Conservation (phyloP, 1,139 yeast species). For the Debaryomyces subglobosus region DNA sequence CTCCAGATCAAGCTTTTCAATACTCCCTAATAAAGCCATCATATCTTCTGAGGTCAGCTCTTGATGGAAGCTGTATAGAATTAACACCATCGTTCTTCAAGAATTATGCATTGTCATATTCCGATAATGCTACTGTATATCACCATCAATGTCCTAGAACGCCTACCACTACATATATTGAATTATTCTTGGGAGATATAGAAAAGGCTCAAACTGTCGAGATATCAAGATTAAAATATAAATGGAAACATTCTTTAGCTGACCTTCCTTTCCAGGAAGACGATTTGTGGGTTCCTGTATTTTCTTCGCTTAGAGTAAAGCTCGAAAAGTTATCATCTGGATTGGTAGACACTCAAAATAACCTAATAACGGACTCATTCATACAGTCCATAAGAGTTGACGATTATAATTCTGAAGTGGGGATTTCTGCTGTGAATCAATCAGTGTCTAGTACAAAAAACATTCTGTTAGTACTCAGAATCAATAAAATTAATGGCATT, state of each 20-base stretch:
- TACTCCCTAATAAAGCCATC: conserved; percentile 41
- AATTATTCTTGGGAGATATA: conserved; percentile 39
- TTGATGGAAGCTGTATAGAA: conserved; percentile 37
- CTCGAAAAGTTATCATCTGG: conserved; percentile 41
- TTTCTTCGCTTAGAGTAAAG: conserved; percentile 37
- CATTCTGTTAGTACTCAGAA: conserved; percentile 25
- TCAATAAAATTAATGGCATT: conserved; percentile 41
- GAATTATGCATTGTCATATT: conserved; percentile 30
- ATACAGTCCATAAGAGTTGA: conserved; percentile 20
- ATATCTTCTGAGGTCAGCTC: conserved; percentile 24
- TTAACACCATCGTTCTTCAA: conserved; percentile 31
- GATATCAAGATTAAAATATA: conserved; percentile 25
- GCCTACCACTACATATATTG: conserved; percentile 31
- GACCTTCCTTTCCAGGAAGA: conserved; percentile 17
- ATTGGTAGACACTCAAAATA: conserved; percentile 33
- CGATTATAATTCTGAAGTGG: conserved; percentile 12
- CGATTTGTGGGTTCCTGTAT: conserved; percentile 40
- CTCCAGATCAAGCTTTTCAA: conserved; percentile 38
- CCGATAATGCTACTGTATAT: conserved; percentile 10
- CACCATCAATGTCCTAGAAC: conserved; percentile 29
- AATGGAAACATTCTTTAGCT: conserved; percentile 13
- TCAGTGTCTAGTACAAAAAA: conserved; percentile 21
- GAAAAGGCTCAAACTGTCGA: conserved; percentile 25
- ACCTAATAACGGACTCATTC: conserved; percentile 27
- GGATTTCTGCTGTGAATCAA: conserved; percentile 18